Evolutionary conservation across 331 rosid genomes (phyloP).

Genomic region (Malus hybrid): DNA sequence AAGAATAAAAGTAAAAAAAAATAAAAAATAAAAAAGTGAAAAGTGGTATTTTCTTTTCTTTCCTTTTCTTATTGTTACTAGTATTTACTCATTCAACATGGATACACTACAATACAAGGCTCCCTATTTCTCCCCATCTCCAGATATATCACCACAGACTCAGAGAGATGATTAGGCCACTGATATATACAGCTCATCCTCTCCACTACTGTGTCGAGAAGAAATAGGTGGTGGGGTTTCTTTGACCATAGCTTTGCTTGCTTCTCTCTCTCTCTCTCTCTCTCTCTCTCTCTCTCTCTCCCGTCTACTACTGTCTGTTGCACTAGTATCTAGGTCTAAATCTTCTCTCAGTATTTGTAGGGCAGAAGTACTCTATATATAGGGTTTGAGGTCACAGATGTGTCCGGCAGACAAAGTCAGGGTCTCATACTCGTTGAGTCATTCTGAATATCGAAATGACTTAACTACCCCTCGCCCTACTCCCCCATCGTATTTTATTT

Average conservation of each 20-base stretch:
- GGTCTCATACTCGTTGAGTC: background rate
- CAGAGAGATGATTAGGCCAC: background rate
- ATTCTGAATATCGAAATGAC: background rate
- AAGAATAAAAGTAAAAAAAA: background rate
- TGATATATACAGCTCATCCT: background rate
- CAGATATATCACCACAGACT: background rate
- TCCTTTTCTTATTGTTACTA: constrained; percentile 3
- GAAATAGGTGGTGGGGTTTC: constrained; percentile 5
- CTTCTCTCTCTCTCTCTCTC: background rate
- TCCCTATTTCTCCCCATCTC: background rate
- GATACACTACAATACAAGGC: background rate
- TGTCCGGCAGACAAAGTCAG: constrained; percentile 1
- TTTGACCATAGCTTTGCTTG: background rate
- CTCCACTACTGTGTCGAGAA: background rate
- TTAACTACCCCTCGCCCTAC: background rate
- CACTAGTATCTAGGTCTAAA: constrained; percentile 2
- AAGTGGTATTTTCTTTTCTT: constrained; percentile 9
- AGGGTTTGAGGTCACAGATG: constrained; percentile 2
- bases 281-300: background rate
- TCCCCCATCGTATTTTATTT: background rate
- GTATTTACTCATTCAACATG: background rate
- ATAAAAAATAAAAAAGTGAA: background rate
- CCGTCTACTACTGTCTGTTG: background rate
- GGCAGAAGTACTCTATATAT: background rate
- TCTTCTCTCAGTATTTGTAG: background rate